A percentile compares a stretch with the other conserved stretches of the same genome.
Conservation (phyloP, 2,329 filamentous ascomycete species). For the Apiospora malaysiana region DNA sequence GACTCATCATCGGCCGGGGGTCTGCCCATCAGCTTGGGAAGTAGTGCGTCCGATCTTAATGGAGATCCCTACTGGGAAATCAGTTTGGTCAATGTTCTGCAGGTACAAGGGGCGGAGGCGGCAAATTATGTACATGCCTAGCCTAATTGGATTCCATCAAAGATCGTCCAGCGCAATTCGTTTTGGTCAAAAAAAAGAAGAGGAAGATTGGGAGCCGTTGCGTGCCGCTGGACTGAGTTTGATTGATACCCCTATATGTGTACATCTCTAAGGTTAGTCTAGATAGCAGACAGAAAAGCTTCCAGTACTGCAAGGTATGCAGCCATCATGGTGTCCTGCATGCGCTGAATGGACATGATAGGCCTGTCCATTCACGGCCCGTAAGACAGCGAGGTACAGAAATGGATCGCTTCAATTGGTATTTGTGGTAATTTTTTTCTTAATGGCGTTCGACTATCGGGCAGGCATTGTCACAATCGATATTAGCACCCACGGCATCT, state of each 20-base stretch:
- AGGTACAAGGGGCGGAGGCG: constrained; percentile 6
- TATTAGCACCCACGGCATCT: not conserved
- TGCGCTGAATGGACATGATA: too few relatives aligned
- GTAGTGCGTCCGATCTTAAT: constrained; percentile 4
- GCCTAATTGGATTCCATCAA: constrained; percentile 2
- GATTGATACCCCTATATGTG: not conserved
- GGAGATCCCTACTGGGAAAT: constrained; percentile 2
- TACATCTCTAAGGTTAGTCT: not conserved
- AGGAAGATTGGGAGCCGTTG: not conserved
- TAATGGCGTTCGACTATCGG: constrained; percentile 1
- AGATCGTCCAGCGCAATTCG: constrained; percentile 1
- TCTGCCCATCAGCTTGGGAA: constrained; percentile 4
- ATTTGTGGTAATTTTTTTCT: not conserved
- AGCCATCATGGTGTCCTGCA: too few relatives aligned
- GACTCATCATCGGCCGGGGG: too few relatives aligned
- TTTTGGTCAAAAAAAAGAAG: not conserved
- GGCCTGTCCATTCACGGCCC: too few relatives aligned
- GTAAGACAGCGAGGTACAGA: too few relatives aligned
- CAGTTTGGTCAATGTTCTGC: not conserved
- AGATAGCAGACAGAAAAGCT: too few relatives aligned
- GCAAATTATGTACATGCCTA: constrained; percentile 16
- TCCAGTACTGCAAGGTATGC: too few relatives aligned
- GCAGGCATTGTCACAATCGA: not conserved
- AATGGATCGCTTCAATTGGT: not conserved
- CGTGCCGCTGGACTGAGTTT: not conserved